Conservation (phyloP, 2,329 filamentous ascomycete species). For the Coccinonectria pachysandricola region DNA sequence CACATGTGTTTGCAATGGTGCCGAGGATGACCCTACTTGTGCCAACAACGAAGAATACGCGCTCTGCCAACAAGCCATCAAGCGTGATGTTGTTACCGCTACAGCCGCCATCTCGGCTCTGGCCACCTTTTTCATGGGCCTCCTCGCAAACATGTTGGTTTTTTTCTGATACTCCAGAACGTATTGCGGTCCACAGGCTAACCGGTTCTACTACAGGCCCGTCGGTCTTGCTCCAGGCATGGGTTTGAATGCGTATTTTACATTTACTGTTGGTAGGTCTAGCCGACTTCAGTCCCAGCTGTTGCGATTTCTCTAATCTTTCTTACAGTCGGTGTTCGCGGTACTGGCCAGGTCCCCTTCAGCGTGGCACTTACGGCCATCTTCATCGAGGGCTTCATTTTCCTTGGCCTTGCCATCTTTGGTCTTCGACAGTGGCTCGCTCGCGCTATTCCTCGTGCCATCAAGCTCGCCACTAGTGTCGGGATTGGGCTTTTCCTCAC, state of each 20-base stretch:
- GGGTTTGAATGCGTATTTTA: constrained; percentile 73
- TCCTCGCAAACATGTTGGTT: constrained; percentile 63
- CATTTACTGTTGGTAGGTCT: constrained; percentile 49
- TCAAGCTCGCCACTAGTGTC: constrained; percentile 78
- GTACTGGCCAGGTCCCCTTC: constrained; percentile 63
- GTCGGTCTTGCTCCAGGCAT: constrained; percentile 33
- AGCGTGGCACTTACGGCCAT: constrained; percentile 71
- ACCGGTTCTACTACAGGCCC: constrained; percentile 15
- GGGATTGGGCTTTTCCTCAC: constrained; percentile 79
- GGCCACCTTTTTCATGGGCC: constrained; percentile 72
- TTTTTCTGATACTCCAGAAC: neutral
- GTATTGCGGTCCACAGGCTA: constrained; percentile 1
- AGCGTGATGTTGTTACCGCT: constrained; percentile 72
- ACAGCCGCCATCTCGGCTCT: constrained; percentile 75
- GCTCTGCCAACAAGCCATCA: constrained; percentile 53
- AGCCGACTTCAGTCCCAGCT: too few relatives aligned
- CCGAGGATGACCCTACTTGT: constrained; percentile 42
- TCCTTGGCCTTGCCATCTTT: constrained; percentile 67
- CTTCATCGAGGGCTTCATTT: constrained; percentile 81
- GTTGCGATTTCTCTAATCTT: too few relatives aligned
- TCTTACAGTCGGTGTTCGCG: constrained; percentile 59
- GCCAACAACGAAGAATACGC: constrained; percentile 45
- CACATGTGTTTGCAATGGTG: constrained; percentile 60
- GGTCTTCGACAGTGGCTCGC: constrained; percentile 85
- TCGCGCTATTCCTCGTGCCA: constrained; percentile 68